These are phyloP conservation scores for Diplotaxis tenuifolia DNA, from an alignment of 345 rosid genomes.

Conservation along the genomic window DNA sequence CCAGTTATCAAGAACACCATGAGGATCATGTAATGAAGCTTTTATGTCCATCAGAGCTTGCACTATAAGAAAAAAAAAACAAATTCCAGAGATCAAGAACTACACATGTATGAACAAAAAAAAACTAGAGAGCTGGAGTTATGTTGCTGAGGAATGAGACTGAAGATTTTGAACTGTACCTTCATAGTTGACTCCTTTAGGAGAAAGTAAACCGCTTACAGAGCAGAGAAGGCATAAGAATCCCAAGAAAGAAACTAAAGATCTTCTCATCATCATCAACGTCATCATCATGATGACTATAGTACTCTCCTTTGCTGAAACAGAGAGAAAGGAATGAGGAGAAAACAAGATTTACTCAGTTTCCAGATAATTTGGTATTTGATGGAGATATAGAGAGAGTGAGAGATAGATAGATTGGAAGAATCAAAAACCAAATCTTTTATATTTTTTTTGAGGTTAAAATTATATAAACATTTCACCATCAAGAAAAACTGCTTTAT, in stretches of 20 bases:
- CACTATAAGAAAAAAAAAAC: conserved; percentile 43
- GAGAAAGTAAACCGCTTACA: conserved; percentile 63
- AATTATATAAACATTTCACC: conserved; percentile 36
- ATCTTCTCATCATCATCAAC: conserved; percentile 22
- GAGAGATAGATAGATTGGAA: conserved; percentile 9
- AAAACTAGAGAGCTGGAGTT: not conserved
- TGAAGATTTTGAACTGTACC: conserved; percentile 41
- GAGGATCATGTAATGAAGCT: no score
- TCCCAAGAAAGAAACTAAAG: conserved; percentile 31
- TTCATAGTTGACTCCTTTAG: conserved; percentile 89
- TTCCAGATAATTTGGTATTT: conserved; percentile 31
- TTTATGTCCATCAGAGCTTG: conserved; percentile 88
- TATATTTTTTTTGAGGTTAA: not conserved
- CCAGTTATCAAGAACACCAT: no score
- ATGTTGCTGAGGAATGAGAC: not conserved
- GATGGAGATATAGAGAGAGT: conserved; percentile 21
- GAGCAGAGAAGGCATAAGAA: conserved; percentile 49
- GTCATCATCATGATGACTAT: conserved; percentile 17
- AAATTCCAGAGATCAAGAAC: conserved; percentile 20
- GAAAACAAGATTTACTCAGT: conserved; percentile 38
- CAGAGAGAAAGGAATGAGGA: conserved; percentile 38
- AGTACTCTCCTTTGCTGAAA: conserved; percentile 28
- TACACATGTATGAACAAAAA: not conserved
- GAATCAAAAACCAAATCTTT: conserved; percentile 12
- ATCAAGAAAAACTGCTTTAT: conserved; percentile 47